These are phyloP conservation scores for Neofusicoccum sp. DNA, from an alignment of 2,329 filamentous ascomycete genomes.

Conservation along the genomic window DNA sequence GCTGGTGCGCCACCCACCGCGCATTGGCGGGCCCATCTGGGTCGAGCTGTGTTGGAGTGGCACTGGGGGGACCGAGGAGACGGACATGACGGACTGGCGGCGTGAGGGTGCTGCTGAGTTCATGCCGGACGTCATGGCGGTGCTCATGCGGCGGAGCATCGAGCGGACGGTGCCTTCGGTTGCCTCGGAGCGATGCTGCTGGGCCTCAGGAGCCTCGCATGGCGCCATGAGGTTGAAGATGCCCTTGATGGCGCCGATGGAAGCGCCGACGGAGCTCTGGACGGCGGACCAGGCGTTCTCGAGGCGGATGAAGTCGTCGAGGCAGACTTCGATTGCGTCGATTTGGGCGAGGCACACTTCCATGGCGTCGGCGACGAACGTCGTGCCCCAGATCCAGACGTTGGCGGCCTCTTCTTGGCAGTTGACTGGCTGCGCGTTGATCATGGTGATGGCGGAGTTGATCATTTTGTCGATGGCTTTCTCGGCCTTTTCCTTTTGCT, in stretches of 20 bases:
- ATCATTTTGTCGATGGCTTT: conserved; percentile 48
- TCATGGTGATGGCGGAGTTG: conserved; percentile 44
- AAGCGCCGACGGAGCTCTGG: conserved; percentile 41
- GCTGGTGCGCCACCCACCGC: conserved; percentile 1
- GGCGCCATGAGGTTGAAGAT: conserved; percentile 45
- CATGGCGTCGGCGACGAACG: conserved; percentile 46
- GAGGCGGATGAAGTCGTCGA: conserved; percentile 47
- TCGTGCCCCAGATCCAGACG: conserved; percentile 45
- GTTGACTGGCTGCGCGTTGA: conserved; percentile 38
- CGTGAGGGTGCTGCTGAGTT: conserved; percentile 7
- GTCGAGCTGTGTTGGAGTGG: conserved; percentile 1
- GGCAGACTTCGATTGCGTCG: conserved; percentile 38
- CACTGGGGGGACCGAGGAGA: neutral
- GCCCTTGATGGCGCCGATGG: conserved; percentile 43
- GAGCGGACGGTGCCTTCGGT: conserved; percentile 16
- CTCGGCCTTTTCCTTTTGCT: conserved; percentile 46
- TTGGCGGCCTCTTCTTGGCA: conserved; percentile 44
- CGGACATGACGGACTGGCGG: conserved; percentile 11
- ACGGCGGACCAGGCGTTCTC: conserved; percentile 46
- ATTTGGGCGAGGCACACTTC: conserved; percentile 43
- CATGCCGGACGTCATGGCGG: conserved; percentile 15
- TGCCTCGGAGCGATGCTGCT: conserved; percentile 14
- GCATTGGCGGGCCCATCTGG: neutral
- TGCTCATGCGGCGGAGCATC: conserved; percentile 19
- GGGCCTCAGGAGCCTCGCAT: conserved; percentile 25